Evolutionary conservation across 108 stramenopile species (phyloP).

Genomic region (Cyclostephanos tholiformis): DNA sequence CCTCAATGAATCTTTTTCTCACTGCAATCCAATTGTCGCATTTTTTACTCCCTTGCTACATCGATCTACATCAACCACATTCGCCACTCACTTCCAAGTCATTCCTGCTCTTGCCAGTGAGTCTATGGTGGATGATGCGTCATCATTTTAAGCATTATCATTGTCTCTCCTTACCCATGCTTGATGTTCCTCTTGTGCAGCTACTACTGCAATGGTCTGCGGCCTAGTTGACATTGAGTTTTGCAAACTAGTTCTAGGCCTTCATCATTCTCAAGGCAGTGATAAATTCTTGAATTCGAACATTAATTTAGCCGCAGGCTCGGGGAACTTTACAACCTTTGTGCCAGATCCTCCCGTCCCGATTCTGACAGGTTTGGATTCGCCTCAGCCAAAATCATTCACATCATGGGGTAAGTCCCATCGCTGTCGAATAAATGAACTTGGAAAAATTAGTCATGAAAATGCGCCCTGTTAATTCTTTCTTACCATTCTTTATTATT

Average conservation of each 20-base stretch:
- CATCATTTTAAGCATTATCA: neutral
- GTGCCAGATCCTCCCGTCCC: constrained; percentile 58
- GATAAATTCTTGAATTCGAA: constrained; percentile 64
- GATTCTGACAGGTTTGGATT: constrained; percentile 43
- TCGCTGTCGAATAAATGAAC: neutral
- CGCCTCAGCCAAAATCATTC: constrained; percentile 53
- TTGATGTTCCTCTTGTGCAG: constrained; percentile 1
- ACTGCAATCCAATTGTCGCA: too few relatives aligned
- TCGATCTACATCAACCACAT: too few relatives aligned
- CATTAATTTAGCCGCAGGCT: constrained; percentile 62
- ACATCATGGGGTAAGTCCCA: constrained; percentile 48
- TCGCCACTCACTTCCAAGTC: neutral
- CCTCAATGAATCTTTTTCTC: too few relatives aligned
- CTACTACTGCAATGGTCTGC: constrained; percentile 87
- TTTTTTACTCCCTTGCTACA: constrained; percentile 71
- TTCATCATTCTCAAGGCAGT: constrained; percentile 57
- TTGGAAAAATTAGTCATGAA: neutral
- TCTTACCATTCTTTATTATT: neutral
- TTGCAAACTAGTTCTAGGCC: constrained; percentile 68
- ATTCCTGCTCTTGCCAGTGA: constrained; percentile 16
- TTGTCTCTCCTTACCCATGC: neutral
- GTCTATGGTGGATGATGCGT: neutral
- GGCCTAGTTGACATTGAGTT: constrained; percentile 85
- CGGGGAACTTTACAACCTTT: constrained; percentile 61
- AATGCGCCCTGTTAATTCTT: neutral